A percentile compares a stretch with the other conserved stretches of the same genome.
Evolutionary conservation across 805 yeast species (phyloP).

Genomic region (Saturnispora quitensis): DNA sequence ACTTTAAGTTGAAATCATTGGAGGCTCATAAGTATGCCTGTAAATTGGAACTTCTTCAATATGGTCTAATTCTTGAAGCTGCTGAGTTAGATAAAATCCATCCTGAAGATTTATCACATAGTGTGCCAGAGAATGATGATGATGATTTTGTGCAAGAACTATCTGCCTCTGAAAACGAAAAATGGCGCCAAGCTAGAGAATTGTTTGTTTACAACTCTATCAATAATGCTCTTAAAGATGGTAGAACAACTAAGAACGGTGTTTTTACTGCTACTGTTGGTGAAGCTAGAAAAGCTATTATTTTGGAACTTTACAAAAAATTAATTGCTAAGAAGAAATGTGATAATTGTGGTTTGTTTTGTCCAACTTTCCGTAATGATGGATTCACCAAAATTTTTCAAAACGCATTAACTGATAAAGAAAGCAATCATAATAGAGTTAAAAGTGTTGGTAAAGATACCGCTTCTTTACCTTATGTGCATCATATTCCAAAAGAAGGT

Average conservation of each 20-base stretch:
- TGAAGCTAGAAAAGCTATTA: constrained; percentile 70
- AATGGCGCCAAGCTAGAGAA: constrained; percentile 44
- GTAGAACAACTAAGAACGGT: constrained; percentile 59
- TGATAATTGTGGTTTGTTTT: constrained; percentile 92
- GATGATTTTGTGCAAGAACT: constrained; percentile 19
- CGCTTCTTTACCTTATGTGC: constrained; percentile 20
- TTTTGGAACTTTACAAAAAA: constrained; percentile 68
- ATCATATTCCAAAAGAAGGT: constrained; percentile 54
- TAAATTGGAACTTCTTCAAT: constrained; percentile 73
- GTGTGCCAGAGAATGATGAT: constrained; percentile 37
- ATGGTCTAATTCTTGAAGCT: constrained; percentile 78
- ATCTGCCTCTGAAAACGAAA: constrained; percentile 15
- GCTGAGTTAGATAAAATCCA: constrained; percentile 58
- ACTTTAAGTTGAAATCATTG: constrained; percentile 56
- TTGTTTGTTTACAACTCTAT: constrained; percentile 64
- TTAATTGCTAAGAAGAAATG: constrained; percentile 75
- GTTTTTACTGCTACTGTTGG: constrained; percentile 73
- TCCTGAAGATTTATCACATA: constrained; percentile 30
- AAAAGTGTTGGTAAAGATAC: constrained; percentile 45
- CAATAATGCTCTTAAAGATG: constrained; percentile 64
- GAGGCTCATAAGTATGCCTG: constrained; percentile 74
- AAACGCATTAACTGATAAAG: constrained; percentile 74
- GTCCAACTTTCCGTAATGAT: constrained; percentile 91
- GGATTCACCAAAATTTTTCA: constrained; percentile 91
- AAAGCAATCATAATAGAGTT: constrained; percentile 68